These are phyloP conservation scores for Xylariaceae sp. DNA, from an alignment of 2,329 filamentous ascomycete genomes.

Conservation along the genomic window DNA sequence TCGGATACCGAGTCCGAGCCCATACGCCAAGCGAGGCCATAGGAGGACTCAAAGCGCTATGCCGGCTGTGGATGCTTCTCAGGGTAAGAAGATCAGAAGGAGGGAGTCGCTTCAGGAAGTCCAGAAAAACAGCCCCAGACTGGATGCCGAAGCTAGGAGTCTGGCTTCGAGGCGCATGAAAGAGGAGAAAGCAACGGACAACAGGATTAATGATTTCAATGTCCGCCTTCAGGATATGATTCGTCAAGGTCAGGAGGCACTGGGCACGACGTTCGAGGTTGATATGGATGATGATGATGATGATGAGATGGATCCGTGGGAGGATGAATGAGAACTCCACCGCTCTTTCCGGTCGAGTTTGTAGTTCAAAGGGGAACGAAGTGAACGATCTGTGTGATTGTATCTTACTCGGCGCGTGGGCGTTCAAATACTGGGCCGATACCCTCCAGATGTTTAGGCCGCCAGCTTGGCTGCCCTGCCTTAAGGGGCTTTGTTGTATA, in stretches of 20 bases:
- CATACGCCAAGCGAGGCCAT: slow-evolving; percentile 30
- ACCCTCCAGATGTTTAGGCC: not conserved
- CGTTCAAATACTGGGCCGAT: not conserved
- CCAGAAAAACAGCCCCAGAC: slow-evolving; percentile 44
- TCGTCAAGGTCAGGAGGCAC: slow-evolving; percentile 77
- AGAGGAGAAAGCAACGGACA: slow-evolving; percentile 75
- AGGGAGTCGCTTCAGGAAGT: slow-evolving; percentile 22
- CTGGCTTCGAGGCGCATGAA: slow-evolving; percentile 68
- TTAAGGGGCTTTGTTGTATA: not conserved
- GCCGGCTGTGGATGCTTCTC: slow-evolving; percentile 38
- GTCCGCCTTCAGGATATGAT: slow-evolving; percentile 81
- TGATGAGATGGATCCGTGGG: slow-evolving; percentile 32
- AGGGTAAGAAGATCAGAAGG: slow-evolving; percentile 14
- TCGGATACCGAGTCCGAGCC: slow-evolving; percentile 28
- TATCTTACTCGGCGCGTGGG: not conserved
- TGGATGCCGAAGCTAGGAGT: slow-evolving; percentile 65
- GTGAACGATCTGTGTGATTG: not conserved
- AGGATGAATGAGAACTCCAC: slow-evolving; percentile 28
- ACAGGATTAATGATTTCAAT: slow-evolving; percentile 75
- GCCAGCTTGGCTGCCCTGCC: not conserved
- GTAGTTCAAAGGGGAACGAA: not conserved
- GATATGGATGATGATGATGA: slow-evolving; percentile 37
- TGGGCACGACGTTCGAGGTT: slow-evolving; percentile 70
- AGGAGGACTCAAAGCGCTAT: slow-evolving; percentile 44
- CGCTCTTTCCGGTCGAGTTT: no score